phyloP scores from a whole-genome alignment of 495 filamentous ascomycete genomes.

The Mytilinidion resinicola region DNA sequence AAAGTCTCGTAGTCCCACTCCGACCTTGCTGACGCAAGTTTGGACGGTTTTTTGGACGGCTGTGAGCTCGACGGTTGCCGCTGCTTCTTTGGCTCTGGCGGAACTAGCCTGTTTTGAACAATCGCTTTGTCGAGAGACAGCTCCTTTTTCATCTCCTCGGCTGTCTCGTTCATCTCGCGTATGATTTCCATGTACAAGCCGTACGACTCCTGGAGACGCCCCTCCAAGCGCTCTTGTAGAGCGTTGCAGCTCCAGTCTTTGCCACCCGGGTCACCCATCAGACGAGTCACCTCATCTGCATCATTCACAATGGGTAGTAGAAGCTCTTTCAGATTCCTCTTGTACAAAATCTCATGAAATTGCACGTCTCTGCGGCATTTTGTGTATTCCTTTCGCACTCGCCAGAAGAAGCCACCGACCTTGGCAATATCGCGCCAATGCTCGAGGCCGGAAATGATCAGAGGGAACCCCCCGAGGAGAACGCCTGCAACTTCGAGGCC shows the following conservation, averaged over 20 bases:
- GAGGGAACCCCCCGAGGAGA: constrained; percentile 31
- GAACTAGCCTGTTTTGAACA: constrained; percentile 11
- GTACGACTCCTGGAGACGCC: constrained; percentile 20
- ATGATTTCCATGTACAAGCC: constrained; percentile 11
- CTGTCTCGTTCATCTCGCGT: constrained; percentile 17
- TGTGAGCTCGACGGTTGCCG: background rate
- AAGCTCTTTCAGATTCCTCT: constrained; percentile 12
- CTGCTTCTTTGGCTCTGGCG: constrained; percentile 1
- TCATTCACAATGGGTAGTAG: constrained; percentile 8
- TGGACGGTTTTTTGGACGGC: background rate
- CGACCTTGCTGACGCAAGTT: background rate
- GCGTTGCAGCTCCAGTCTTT: constrained; percentile 1
- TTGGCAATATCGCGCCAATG: constrained; percentile 30
- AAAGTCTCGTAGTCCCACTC: constrained; percentile 9
- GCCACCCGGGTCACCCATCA: constrained; percentile 8
- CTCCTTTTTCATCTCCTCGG: constrained; percentile 9
- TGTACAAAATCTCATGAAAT: constrained; percentile 6
- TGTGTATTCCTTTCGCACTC: constrained; percentile 25
- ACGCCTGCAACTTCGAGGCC: constrained; percentile 37
- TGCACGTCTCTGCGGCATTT: constrained; percentile 21
- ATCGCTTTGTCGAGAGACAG: constrained; percentile 4
- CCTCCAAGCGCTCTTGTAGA: background rate
- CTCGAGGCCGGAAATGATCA: constrained; percentile 32
- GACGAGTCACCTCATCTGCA: constrained; percentile 1
- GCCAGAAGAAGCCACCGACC: constrained; percentile 25